Conservation (phyloP, 352 stramenopile genomes). For the Globisporangium ultimum region DNA sequence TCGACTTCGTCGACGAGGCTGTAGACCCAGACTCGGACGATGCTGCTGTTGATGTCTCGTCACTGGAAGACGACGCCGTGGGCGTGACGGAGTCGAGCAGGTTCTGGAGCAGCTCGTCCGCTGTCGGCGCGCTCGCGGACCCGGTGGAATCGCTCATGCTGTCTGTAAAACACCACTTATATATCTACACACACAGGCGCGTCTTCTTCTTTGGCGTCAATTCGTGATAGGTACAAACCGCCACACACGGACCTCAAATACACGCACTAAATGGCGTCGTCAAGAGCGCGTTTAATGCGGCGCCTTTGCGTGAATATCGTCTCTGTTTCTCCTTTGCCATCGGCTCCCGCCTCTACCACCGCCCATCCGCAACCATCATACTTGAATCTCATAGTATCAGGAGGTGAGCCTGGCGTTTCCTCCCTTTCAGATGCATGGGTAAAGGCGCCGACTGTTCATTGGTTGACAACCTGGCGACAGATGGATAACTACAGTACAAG, state of each 20-base stretch:
- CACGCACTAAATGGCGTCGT: no score
- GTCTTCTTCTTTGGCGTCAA: no score
- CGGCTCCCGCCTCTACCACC: no score
- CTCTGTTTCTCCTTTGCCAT: no score
- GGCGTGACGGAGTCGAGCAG: constrained; percentile 18
- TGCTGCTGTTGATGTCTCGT: not conserved
- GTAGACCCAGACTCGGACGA: not conserved
- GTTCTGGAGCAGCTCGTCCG: constrained; percentile 19
- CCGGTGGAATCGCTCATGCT: constrained; percentile 17
- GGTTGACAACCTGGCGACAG: not conserved
- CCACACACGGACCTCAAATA: no score
- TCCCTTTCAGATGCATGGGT: not conserved
- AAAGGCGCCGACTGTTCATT: not conserved
- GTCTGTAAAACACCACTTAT: not conserved
- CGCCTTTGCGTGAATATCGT: no score
- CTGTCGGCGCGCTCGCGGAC: constrained; percentile 1
- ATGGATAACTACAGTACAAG: not conserved
- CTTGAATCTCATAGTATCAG: not conserved
- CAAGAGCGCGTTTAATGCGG: no score
- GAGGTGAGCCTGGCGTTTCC: not conserved
- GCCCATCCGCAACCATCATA: not conserved
- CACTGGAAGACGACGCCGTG: not conserved
- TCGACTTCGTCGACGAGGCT: not conserved
- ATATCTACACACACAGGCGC: not conserved
- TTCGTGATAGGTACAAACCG: no score